These are phyloP conservation scores for Auriculariales sp. DNA, from an alignment of 768 basidiomycete genomes.

Conservation along the genomic window DNA sequence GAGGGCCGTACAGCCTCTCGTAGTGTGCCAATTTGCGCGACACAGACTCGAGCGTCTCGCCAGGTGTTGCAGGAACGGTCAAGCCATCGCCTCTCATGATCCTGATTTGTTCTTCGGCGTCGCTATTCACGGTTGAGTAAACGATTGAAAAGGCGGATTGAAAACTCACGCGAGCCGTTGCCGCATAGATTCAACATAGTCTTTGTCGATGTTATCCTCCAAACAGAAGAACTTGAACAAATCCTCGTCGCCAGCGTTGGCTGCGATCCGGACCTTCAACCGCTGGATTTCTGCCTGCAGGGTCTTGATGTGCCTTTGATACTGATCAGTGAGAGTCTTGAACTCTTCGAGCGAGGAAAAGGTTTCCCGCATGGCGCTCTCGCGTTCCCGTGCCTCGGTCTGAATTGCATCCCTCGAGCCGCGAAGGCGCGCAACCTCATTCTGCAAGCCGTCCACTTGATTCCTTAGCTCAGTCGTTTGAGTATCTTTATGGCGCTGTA, in stretches of 20 bases:
- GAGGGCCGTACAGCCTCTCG: constrained; percentile 43
- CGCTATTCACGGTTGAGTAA: constrained; percentile 23
- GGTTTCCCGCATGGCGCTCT: constrained; percentile 46
- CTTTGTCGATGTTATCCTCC: constrained; percentile 28
- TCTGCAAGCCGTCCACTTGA: constrained; percentile 47
- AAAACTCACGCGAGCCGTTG: constrained; percentile 5
- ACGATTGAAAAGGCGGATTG: constrained; percentile 4
- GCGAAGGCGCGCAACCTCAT: constrained; percentile 52
- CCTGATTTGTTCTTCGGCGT: constrained; percentile 31
- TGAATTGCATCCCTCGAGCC: constrained; percentile 54
- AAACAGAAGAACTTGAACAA: constrained; percentile 48
- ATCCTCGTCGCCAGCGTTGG: constrained; percentile 53
- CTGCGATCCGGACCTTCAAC: constrained; percentile 64
- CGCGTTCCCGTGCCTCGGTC: constrained; percentile 55
- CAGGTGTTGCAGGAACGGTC: no score
- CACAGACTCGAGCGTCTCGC: no score
- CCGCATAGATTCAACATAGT: constrained; percentile 27
- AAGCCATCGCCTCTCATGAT: no score
- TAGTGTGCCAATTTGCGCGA: constrained; percentile 57
- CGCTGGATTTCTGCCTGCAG: constrained; percentile 61
- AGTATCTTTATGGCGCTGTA: constrained; percentile 19
- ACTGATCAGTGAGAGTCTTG: constrained; percentile 47
- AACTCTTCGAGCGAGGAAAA: constrained; percentile 46
- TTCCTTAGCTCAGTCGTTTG: constrained; percentile 48
- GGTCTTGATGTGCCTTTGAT: constrained; percentile 30